Evolutionary conservation across 495 filamentous ascomycete species (phyloP).

Genomic region (Xylaria bambusicola): DNA sequence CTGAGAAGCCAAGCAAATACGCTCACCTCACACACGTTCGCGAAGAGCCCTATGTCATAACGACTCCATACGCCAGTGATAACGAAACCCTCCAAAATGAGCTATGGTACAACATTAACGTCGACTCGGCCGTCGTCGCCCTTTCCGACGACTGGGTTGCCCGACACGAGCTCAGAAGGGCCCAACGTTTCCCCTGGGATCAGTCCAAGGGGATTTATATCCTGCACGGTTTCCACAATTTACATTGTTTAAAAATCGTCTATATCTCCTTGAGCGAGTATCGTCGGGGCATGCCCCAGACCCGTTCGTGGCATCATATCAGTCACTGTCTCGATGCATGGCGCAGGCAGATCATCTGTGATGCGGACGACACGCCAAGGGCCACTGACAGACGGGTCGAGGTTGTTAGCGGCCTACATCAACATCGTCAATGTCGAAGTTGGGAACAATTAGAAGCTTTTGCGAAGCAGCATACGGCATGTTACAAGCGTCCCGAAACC

Average conservation of each 20-base stretch:
- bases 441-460: slow-evolving; percentile 30
- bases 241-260: slow-evolving; percentile 17
- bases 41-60: slow-evolving; percentile 16
- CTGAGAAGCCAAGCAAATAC: not conserved
- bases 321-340: slow-evolving; percentile 35
- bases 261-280: slow-evolving; percentile 23
- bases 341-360: slow-evolving; percentile 31
- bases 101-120: slow-evolving; percentile 18
- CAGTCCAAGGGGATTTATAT: slow-evolving; percentile 17
- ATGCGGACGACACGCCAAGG: slow-evolving; percentile 35
- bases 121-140: slow-evolving; percentile 9
- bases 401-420: slow-evolving; percentile 18
- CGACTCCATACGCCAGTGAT: slow-evolving; percentile 1
- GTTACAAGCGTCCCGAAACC: slow-evolving; percentile 40
- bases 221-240: slow-evolving; percentile 30
- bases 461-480: slow-evolving; percentile 14
- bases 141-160: slow-evolving; percentile 15
- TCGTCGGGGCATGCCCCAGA: slow-evolving; percentile 6
- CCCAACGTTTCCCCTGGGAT: slow-evolving; percentile 20
- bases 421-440: slow-evolving; percentile 28
- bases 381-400: slow-evolving; percentile 18
- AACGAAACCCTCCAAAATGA: slow-evolving; percentile 15
- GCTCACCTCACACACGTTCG: not conserved
- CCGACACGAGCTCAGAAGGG: slow-evolving; percentile 7
- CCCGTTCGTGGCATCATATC: slow-evolving; percentile 21